Evolutionary conservation across 371 early-diverging fungal species (phyloP).

Genomic region (Smittium culicis): DNA sequence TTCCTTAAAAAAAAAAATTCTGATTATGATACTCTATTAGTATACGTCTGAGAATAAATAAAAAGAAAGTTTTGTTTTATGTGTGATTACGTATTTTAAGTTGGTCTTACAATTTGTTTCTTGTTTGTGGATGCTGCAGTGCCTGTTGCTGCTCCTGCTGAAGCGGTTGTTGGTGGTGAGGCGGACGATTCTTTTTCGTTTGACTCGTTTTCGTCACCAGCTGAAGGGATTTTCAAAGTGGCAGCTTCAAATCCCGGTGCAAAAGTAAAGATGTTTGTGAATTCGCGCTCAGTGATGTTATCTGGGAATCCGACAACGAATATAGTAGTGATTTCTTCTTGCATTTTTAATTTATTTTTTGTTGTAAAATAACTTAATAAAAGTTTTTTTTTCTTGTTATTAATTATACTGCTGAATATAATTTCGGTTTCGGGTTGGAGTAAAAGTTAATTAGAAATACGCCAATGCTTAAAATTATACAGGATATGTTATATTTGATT

Average conservation of each 20-base stretch:
- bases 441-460: too few relatives aligned
- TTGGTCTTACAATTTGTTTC: slow-evolving; percentile 68
- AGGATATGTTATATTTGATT: too few relatives aligned
- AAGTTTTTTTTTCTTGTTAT: too few relatives aligned
- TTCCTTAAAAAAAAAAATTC: slow-evolving; percentile 3
- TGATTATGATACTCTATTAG: slow-evolving; percentile 7
- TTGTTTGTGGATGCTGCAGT: slow-evolving; percentile 33
- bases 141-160: too few relatives aligned
- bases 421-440: too few relatives aligned
- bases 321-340: slow-evolving; percentile 60
- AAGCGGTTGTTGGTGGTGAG: too few relatives aligned
- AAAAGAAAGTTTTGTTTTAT: too few relatives aligned
- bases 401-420: too few relatives aligned
- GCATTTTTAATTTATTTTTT: neutral
- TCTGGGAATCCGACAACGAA: slow-evolving; percentile 96
- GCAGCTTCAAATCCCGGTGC: slow-evolving; percentile 89
- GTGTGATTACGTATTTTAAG: neutral
- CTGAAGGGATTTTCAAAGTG: slow-evolving; percentile 50
- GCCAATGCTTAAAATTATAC: too few relatives aligned
- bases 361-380: too few relatives aligned
- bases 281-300: slow-evolving; percentile 90
- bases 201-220: slow-evolving; percentile 25
- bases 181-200: neutral
- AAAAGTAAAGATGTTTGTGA: slow-evolving; percentile 93
- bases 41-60: slow-evolving; percentile 3